Conservation (phyloP, 2,329 filamentous ascomycete species). For the Cladosporium oxysporum region DNA sequence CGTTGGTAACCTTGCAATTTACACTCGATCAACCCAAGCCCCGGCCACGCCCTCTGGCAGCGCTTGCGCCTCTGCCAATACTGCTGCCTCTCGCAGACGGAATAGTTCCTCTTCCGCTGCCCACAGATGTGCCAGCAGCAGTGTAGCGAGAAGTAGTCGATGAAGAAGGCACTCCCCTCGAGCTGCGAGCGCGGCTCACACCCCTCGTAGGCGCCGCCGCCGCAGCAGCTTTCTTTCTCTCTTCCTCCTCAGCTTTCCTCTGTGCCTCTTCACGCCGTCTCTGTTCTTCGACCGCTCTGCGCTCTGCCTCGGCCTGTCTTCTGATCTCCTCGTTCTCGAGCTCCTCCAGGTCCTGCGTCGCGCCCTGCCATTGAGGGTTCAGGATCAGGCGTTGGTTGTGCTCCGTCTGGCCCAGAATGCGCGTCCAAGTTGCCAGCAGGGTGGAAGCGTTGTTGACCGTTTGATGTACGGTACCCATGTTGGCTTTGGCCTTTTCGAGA, state of each 20-base stretch:
- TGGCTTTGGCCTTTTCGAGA: constrained; percentile 69
- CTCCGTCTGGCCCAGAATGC: constrained; percentile 94
- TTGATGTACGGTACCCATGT: constrained; percentile 81
- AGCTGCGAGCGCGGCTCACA: constrained; percentile 35
- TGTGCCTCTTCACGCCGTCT: constrained; percentile 52
- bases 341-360: constrained; percentile 81
- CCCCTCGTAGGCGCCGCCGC: constrained; percentile 40
- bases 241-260: constrained; percentile 56
- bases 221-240: constrained; percentile 58
- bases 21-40: constrained; percentile 21
- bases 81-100: constrained; percentile 46
- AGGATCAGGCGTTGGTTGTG: constrained; percentile 93
- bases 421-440: constrained; percentile 91
- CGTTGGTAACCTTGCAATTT: not conserved
- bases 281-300: constrained; percentile 78
- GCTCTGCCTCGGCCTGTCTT: constrained; percentile 74
- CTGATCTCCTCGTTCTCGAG: constrained; percentile 76
- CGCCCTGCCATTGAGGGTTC: constrained; percentile 85
- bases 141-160: constrained; percentile 42
- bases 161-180: constrained; percentile 27
- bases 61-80: constrained; percentile 46
- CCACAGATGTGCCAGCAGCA: constrained; percentile 48
- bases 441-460: constrained; percentile 87
- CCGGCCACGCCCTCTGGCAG: constrained; percentile 36
- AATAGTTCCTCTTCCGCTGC: constrained; percentile 55